Evolutionary conservation across 352 stramenopile genomes (phyloP).

Genomic region (Pythium volutum): DNA sequence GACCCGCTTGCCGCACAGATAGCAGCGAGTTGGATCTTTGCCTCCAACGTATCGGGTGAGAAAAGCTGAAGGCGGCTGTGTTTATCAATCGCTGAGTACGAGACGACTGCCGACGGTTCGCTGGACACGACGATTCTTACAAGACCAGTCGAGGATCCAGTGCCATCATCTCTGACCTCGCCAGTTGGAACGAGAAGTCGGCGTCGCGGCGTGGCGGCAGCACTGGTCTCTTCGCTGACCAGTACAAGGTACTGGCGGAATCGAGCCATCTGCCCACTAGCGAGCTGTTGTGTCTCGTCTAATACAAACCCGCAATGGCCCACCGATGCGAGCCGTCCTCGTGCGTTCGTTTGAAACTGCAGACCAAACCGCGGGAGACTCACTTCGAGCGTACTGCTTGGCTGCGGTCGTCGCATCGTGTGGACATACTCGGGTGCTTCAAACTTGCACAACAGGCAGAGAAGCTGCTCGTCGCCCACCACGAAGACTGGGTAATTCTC

Average conservation of each 20-base stretch:
- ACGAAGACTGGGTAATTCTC: constrained; percentile 30
- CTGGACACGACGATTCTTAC: constrained; percentile 24
- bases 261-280: neutral
- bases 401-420: constrained; percentile 15
- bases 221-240: neutral
- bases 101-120: constrained; percentile 3
- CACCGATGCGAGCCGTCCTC: constrained; percentile 23
- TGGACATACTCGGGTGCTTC: constrained; percentile 38
- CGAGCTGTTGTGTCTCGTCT: neutral
- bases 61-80: constrained; percentile 34
- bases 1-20: constrained; percentile 31
- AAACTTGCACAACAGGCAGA: constrained; percentile 39
- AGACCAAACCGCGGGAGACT: constrained; percentile 43
- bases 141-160: neutral
- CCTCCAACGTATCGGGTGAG: constrained; percentile 32
- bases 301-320: constrained; percentile 27
- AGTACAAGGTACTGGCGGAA: constrained; percentile 19
- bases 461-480: constrained; percentile 8
- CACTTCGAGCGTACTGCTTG: constrained; percentile 28
- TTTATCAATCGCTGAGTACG: constrained; percentile 16
- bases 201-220: neutral
- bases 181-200: neutral
- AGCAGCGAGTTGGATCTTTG: constrained; percentile 36
- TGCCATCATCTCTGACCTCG: neutral
- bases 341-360: constrained; percentile 29